These are phyloP conservation scores for Trypanosoma cruzi DNA, from an alignment of 208 protist species.

Conservation along the genomic window DNA sequence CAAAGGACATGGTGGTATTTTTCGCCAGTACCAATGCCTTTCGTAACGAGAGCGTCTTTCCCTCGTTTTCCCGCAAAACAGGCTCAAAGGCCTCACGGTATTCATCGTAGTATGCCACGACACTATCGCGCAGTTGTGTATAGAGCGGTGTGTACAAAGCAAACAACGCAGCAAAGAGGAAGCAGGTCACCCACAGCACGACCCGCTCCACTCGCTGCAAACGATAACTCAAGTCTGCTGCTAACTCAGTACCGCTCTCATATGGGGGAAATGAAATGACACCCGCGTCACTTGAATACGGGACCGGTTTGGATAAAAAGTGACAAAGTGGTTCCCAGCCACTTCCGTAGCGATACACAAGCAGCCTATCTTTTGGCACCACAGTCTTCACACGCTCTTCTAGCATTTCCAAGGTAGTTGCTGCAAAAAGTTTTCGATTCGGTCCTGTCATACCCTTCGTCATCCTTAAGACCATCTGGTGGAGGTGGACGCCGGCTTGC, in stretches of 20 bases:
- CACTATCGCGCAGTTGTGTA: slow-evolving; percentile 23
- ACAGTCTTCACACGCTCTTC: slow-evolving; percentile 75
- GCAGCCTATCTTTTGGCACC: slow-evolving; percentile 73
- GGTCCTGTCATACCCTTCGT: slow-evolving; percentile 35
- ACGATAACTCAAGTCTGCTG: slow-evolving; percentile 43
- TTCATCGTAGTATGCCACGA: slow-evolving; percentile 43
- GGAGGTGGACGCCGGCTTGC: slow-evolving; percentile 31
- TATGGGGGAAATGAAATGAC: slow-evolving; percentile 56
- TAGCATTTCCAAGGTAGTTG: slow-evolving; percentile 63
- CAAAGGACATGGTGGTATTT: slow-evolving; percentile 58
- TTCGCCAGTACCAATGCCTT: slow-evolving; percentile 58
- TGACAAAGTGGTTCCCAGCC: slow-evolving; percentile 82
- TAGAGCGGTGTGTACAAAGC: slow-evolving; percentile 51
- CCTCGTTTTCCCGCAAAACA: slow-evolving; percentile 32
- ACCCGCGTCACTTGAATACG: slow-evolving; percentile 20
- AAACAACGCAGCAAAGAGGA: slow-evolving; percentile 33
- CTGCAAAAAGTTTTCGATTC: slow-evolving; percentile 28
- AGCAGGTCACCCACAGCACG: slow-evolving; percentile 31
- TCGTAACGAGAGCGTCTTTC: slow-evolving; percentile 40
- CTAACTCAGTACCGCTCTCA: slow-evolving; percentile 39
- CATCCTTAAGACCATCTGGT: slow-evolving; percentile 66
- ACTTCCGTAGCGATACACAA: slow-evolving; percentile 70
- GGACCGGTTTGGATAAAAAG: slow-evolving; percentile 61
- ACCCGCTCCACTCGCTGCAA: slow-evolving; percentile 37
- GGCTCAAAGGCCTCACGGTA: slow-evolving; percentile 42